Conservation (phyloP, 2,329 filamentous ascomycete species). For the Phialocephala subalpina region DNA sequence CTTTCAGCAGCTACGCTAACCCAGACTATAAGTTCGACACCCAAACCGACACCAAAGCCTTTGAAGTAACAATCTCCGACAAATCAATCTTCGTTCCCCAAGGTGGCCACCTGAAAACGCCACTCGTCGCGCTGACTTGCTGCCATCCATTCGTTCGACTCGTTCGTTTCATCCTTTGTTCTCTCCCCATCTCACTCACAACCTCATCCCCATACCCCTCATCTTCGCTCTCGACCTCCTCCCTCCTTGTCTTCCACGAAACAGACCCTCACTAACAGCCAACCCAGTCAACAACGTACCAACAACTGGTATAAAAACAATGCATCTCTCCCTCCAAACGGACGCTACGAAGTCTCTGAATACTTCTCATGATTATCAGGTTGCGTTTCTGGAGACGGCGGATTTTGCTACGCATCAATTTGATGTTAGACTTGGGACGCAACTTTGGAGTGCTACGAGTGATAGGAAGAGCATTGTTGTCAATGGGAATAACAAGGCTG, state of each 20-base stretch:
- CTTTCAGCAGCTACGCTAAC: constrained; percentile 3
- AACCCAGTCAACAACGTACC: constrained; percentile 58
- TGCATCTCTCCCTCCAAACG: constrained; percentile 59
- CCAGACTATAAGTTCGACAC: constrained; percentile 23
- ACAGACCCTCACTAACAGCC: too few relatives aligned
- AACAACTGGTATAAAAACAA: constrained; percentile 62
- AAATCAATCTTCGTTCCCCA: constrained; percentile 62
- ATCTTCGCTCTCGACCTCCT: too few relatives aligned
- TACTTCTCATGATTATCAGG: constrained; percentile 66
- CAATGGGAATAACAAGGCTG: constrained; percentile 13
- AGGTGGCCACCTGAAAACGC: constrained; percentile 57
- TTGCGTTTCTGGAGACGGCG: constrained; percentile 56
- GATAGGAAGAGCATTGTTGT: constrained; percentile 14
- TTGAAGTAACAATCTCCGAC: constrained; percentile 57
- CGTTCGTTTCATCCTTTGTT: too few relatives aligned
- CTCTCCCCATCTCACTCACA: too few relatives aligned
- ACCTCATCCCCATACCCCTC: too few relatives aligned
- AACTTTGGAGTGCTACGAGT: constrained; percentile 32
- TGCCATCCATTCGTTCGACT: constrained; percentile 49
- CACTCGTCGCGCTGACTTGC: constrained; percentile 66
- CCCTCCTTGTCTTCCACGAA: too few relatives aligned
- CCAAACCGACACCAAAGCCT: constrained; percentile 25
- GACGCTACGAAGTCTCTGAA: too few relatives aligned
- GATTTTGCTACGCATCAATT: constrained; percentile 58
- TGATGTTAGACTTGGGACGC: constrained; percentile 56